Evolutionary conservation across 345 rosid genomes (phyloP).

Genomic region (Eucalyptus decipiens): DNA sequence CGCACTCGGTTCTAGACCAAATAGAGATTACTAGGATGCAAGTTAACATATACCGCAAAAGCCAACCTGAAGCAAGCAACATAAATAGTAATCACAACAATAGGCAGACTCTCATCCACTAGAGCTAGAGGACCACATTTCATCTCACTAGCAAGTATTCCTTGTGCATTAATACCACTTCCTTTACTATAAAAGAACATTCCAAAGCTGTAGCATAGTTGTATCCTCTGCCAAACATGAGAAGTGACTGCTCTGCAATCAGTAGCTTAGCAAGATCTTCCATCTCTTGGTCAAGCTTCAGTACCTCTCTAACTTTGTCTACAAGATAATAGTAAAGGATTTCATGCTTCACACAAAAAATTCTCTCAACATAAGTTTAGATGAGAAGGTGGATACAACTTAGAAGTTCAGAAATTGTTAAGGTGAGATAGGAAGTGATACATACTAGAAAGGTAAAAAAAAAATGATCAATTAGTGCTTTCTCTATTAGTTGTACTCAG

Average conservation of each 20-base stretch:
- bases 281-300: slow-evolving; percentile 79
- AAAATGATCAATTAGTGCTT: fast-evolving
- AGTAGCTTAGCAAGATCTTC: slow-evolving; percentile 45
- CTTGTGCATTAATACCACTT: slow-evolving; percentile 74
- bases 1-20: neutral
- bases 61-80: slow-evolving; percentile 71
- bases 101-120: slow-evolving; percentile 82
- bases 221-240: slow-evolving; percentile 88
- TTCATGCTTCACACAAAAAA: no score
- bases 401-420: no score
- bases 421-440: no score
- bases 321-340: neutral
- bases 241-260: slow-evolving; percentile 79
- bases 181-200: slow-evolving; percentile 91
- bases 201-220: slow-evolving; percentile 84
- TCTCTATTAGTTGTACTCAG: neutral
- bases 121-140: slow-evolving; percentile 11
- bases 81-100: slow-evolving; percentile 67
- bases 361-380: no score
- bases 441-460: no score
- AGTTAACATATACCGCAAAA: neutral
- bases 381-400: fast-evolving
- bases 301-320: slow-evolving; percentile 83
- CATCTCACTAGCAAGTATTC: no score
- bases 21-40: neutral